These are phyloP conservation scores for Pelargonium fulgidum DNA, from an alignment of 441 rosid genomes.

Conservation along the genomic window DNA sequence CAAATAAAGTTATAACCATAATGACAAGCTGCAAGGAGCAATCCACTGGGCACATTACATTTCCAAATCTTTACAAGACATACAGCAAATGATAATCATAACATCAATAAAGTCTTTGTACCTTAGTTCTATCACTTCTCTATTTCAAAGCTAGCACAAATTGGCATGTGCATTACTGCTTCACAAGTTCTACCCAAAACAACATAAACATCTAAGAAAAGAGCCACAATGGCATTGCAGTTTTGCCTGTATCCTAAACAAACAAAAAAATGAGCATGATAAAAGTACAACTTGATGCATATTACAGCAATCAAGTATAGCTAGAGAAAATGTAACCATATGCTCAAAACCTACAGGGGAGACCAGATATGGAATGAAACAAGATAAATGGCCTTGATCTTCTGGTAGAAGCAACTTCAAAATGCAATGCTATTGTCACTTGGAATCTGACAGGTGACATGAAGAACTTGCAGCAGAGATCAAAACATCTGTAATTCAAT, in stretches of 20 bases:
- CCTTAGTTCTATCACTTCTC: not conserved
- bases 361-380: not conserved
- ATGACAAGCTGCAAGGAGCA: not conserved
- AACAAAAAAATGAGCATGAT: not conserved
- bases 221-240: not conserved
- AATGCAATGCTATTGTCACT: too few species aligned
- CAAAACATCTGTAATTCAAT: conserved; percentile 1
- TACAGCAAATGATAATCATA: not conserved
- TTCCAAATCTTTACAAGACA: not conserved
- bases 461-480: not conserved
- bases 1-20: not conserved
- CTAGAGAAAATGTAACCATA: too few species aligned
- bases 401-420: not conserved
- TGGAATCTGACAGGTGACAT: not conserved
- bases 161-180: not conserved
- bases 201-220: not conserved
- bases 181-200: not conserved
- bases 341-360: not conserved
- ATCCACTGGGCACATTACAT: not conserved
- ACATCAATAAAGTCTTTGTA: not conserved
- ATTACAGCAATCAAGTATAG: too few species aligned
- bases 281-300: not conserved
- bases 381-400: not conserved
- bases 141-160: not conserved
- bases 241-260: not conserved